Base-by-base conservation (phyloP, 495 filamentous ascomycete species). In the Parathielavia hyrcaniae region DNA sequence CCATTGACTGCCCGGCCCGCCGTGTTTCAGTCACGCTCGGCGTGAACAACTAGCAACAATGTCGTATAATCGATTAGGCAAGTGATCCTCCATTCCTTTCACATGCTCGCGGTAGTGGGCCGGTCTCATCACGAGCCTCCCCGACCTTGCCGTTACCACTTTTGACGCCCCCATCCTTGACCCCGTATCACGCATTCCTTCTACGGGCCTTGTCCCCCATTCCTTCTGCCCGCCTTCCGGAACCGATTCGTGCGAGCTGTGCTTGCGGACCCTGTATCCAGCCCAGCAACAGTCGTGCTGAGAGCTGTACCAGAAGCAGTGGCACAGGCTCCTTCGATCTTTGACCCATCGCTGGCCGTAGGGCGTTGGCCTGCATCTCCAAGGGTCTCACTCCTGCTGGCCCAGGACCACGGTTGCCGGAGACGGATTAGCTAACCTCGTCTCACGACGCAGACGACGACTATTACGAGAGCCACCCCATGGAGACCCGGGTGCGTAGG, bases 1-100 rank as follows among this genome's bases (percentile, higher is more conserved):
- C 26, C 26, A 30, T 30, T 36, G 52, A 46, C 50, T 52, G 43
- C 46, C 23, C 43, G 22, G 46, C 35, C 51, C 50, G 20, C 32
- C 32, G 55, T 52, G 59, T 64, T 39, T 50, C 58, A 52, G 55
- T 61, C 48, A 23, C 10, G 12, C 32, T 35, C 35, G 36, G 23
- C 53, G 55, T 49, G 40, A 50, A n/a, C 47, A 38, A 45, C 39
- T 16, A 41, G 53, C 61, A 67, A 75, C 68, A 74, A 81, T 81
- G 79, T 80, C 84, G 68, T 88, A 88, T 75, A 86, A 87, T 79
- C 83, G 84, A 55, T 72, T 87, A 78, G 82, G 86, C 84, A 75
- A 75, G 85, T 83, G 58, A 43, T 41, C 44, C 51, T 41, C 52
- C 57, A 52, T 58, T 36, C 41, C 20, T 34, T 26, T 36, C 48